Conservation (phyloP, 2,329 filamentous ascomycete genomes). For the Claviceps spartinae region DNA sequence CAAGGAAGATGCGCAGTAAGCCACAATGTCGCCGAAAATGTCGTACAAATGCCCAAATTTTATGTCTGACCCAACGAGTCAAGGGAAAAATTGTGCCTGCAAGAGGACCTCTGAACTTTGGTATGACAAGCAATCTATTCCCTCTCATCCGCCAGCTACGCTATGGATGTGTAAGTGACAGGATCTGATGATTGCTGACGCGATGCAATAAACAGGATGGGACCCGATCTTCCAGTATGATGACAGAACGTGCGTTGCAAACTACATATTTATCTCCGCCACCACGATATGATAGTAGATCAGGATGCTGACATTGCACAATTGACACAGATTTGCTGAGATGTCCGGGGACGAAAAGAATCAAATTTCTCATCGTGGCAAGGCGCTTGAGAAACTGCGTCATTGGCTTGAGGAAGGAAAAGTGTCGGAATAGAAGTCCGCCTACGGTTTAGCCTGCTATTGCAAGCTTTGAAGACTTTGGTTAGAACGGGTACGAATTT, state of each 20-base stretch:
- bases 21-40: slow-evolving; percentile 1
- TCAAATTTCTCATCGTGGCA: slow-evolving; percentile 78
- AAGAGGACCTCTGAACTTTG: slow-evolving; percentile 69
- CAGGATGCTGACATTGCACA: not conserved
- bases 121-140: slow-evolving; percentile 33
- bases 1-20: slow-evolving; percentile 74
- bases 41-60: not conserved
- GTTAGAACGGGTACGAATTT: not conserved
- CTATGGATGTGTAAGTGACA: not conserved
- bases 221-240: slow-evolving; percentile 93
- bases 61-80: not conserved
- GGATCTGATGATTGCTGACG: not conserved
- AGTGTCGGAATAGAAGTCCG: not conserved
- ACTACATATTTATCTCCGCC: not conserved
- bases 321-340: slow-evolving; percentile 57
- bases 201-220: slow-evolving; percentile 52
- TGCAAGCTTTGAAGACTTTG: not conserved
- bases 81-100: slow-evolving; percentile 69
- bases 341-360: slow-evolving; percentile 88
- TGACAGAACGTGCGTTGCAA: slow-evolving; percentile 55
- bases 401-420: slow-evolving; percentile 46
- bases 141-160: not conserved
- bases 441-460: not conserved
- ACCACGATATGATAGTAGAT: not conserved
- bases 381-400: slow-evolving; percentile 76